Base-by-base conservation (phyloP, 495 filamentous ascomycete genomes). In the Daldinia caldariorum region DNA sequence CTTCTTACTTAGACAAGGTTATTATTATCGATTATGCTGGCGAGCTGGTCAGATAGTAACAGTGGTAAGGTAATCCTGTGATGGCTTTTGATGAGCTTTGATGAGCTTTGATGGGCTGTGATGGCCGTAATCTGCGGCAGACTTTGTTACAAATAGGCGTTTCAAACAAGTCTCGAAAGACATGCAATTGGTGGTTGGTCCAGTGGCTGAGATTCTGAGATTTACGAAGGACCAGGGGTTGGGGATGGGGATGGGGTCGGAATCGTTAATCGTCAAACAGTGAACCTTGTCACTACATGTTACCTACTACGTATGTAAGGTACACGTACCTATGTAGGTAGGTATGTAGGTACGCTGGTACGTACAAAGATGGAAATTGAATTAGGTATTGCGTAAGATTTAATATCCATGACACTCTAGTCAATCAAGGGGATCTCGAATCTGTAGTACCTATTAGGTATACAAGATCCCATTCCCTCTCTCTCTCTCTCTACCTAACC, bases 91-190 rank as follows among this genome's bases (percentile, higher is more conserved):
- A n/a, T n/a, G n/a, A n/a, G n/a, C n/a, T n/a, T n/a, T n/a, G n/a
- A n/a, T n/a, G n/a, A n/a, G n/a, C n/a, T n/a, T n/a, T n/a, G n/a
- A n/a, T n/a, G n/a, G n/a, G n/a, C 12, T 8, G 53, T 64, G 45
- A 41, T 47, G 55, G 43, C n/a, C 55, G 34, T 35, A 71, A 66
- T 47, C 62, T 71, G 68, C 68, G 68, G 68, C 68, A 71, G 49
- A 66, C 63, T 71, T 47, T 71, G 68, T 71, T 62, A 71, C 68
- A 66, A 59, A n/a, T 58, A 26, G 41, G 68, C 37, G 68, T 71
- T 71, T 71, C 68, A 71, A 71, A 66, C 43, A 39, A 39, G 67
- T 70, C 67, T 70, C 50, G 67, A 14, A 35, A 26, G 58, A 50
- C n/a, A 34, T 26, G 26, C 26, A 22, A 9, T 57, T 47, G 68